Percentiles rank a stretch among this genome's conserved stretches.
phyloP scores from a whole-genome alignment of 208 protist genomes.

The Acanthamoeba quina region DNA sequence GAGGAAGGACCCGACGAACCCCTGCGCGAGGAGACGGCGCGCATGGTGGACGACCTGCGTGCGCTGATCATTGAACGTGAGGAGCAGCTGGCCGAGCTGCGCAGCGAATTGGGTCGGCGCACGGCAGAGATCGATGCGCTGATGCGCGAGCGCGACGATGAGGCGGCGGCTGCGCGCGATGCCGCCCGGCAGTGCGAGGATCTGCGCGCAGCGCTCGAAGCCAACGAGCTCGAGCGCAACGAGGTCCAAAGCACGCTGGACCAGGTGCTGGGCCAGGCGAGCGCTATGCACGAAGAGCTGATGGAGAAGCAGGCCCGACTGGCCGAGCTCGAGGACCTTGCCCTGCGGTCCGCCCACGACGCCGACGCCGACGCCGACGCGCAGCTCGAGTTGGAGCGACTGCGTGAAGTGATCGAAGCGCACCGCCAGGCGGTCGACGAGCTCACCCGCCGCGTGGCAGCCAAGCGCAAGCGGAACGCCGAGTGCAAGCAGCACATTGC shows the following conservation, averaged over 20 bases:
- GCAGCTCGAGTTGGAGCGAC: neutral
- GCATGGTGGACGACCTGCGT: conserved; percentile 19
- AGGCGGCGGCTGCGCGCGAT: neutral
- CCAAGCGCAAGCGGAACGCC: neutral
- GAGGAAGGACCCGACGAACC: neutral
- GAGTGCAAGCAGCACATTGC: neutral
- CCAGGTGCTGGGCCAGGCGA: neutral
- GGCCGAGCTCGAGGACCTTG: neutral
- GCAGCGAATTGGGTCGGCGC: neutral
- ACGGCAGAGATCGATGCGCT: neutral
- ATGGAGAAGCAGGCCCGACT: neutral
- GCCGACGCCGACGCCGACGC: neutral
- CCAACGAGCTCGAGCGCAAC: neutral
- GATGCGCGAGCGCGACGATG: neutral
- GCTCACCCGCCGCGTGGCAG: neutral
- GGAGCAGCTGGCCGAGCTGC: neutral
- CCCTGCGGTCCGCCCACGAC: neutral
- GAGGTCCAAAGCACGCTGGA: neutral
- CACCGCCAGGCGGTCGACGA: neutral
- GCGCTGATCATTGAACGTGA: neutral
- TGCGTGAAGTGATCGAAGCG: neutral
- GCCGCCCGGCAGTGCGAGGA: neutral
- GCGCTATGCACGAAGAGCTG: neutral
- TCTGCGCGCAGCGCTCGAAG: neutral
- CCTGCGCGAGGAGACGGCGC: neutral